Percentiles rank a stretch among this genome's conserved stretches.
Evolutionary conservation across 2,329 filamentous ascomycete genomes (phyloP).

Genomic region (Fusarium sp.): DNA sequence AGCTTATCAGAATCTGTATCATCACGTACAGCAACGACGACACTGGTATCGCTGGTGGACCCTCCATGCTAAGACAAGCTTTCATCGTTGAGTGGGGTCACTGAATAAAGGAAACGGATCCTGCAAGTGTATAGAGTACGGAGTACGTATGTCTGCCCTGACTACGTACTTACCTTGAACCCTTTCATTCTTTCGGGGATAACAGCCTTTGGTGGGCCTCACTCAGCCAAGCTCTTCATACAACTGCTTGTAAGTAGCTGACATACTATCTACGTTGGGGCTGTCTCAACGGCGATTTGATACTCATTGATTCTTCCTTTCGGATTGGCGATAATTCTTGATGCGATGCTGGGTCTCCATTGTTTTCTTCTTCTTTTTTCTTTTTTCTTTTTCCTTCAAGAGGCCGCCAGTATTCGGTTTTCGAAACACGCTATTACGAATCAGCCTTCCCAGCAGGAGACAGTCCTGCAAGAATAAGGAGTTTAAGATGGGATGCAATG

Average conservation of each 20-base stretch:
- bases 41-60: constrained; percentile 6
- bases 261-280: neutral
- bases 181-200: neutral
- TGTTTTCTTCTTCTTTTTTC: neutral
- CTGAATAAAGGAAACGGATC: neutral
- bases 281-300: neutral
- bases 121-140: too few species aligned
- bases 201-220: constrained; percentile 4
- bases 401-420: neutral
- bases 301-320: neutral
- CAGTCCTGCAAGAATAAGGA: constrained; percentile 33
- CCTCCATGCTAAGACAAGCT: constrained; percentile 29
- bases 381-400: neutral
- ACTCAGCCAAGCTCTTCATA: neutral
- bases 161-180: neutral
- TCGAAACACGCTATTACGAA: constrained; percentile 15
- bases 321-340: neutral
- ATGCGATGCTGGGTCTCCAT: neutral
- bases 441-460: neutral
- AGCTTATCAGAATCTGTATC: constrained; percentile 12
- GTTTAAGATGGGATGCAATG: neutral
- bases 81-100: neutral
- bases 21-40: constrained; percentile 12
- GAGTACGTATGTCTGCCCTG: neutral
- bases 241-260: neutral